Conservation (phyloP, 176 grass and related monocot species). For the Oryza glaberrima region DNA sequence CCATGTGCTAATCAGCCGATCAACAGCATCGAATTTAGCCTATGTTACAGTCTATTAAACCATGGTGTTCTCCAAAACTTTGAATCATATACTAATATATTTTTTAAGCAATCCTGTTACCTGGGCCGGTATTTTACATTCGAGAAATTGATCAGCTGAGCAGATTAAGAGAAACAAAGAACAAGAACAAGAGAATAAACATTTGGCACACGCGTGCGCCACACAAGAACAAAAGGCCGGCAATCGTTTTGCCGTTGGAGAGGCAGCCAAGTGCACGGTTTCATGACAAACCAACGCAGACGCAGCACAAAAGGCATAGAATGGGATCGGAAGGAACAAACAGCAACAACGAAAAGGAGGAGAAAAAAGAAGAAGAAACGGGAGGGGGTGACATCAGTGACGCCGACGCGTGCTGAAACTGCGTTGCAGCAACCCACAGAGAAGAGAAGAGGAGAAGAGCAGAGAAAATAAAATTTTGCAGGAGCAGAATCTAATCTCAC, state of each 20-base stretch:
- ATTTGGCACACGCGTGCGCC: not conserved
- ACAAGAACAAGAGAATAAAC: not conserved
- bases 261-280: constrained; percentile 23
- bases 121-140: too few species aligned
- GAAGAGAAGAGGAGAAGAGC: not conserved
- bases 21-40: too few species aligned
- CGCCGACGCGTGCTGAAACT: constrained; percentile 15
- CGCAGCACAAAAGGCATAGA: not conserved
- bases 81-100: too few species aligned
- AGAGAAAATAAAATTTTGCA: not conserved
- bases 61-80: too few species aligned
- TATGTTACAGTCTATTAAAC: too few species aligned
- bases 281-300: not conserved
- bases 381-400: constrained; percentile 7
- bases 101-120: too few species aligned
- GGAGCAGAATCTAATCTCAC: constrained; percentile 17
- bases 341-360: not conserved
- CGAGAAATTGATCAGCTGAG: too few species aligned
- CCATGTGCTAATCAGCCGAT: too few species aligned
- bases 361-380: not conserved
- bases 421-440: not conserved
- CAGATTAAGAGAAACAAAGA: not conserved
- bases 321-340: not conserved
- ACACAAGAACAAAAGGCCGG: not conserved
- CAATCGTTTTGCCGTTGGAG: constrained; percentile 4